These are phyloP conservation scores for Talaromyces thailandensis DNA, from an alignment of 495 filamentous ascomycete species.

Conservation along the genomic window DNA sequence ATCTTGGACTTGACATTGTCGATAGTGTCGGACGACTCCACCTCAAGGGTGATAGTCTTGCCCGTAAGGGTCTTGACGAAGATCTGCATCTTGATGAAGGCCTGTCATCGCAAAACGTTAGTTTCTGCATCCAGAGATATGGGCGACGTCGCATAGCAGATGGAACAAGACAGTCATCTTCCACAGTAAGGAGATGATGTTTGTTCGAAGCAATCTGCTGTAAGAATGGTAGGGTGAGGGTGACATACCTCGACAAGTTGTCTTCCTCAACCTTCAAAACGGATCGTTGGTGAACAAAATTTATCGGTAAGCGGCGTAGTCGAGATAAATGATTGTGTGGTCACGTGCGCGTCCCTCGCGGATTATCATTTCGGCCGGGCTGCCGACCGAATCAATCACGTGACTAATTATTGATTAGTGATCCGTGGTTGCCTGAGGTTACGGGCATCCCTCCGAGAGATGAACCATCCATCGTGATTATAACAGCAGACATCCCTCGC, in stretches of 20 bases:
- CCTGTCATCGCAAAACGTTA: slow-evolving; percentile 20
- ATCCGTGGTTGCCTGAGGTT: background rate
- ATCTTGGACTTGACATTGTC: slow-evolving; percentile 99
- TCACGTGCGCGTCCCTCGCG: slow-evolving; percentile 25
- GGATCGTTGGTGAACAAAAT: slow-evolving; percentile 26
- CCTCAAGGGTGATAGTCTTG: slow-evolving; percentile 99
- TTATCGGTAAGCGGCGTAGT: slow-evolving; percentile 12
- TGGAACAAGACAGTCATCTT: background rate
- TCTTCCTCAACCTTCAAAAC: slow-evolving; percentile 48
- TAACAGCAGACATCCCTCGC: background rate
- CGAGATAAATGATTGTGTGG: slow-evolving; percentile 40
- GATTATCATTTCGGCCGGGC: background rate
- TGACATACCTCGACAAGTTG: slow-evolving; percentile 46
- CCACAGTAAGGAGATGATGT: background rate
- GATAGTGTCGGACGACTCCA: slow-evolving; percentile 98
- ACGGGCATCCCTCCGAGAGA: background rate
- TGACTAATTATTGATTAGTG: background rate
- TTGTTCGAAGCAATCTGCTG: background rate
- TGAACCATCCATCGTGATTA: too few species aligned
- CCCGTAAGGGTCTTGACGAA: slow-evolving; percentile 99
- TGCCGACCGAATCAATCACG: background rate
- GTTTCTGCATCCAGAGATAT: background rate
- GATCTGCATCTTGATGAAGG: slow-evolving; percentile 83
- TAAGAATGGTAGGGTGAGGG: background rate
- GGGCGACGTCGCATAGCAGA: background rate